Base-by-base conservation (phyloP, 2,329 filamentous ascomycete genomes). In the Arthroderma sp. region DNA sequence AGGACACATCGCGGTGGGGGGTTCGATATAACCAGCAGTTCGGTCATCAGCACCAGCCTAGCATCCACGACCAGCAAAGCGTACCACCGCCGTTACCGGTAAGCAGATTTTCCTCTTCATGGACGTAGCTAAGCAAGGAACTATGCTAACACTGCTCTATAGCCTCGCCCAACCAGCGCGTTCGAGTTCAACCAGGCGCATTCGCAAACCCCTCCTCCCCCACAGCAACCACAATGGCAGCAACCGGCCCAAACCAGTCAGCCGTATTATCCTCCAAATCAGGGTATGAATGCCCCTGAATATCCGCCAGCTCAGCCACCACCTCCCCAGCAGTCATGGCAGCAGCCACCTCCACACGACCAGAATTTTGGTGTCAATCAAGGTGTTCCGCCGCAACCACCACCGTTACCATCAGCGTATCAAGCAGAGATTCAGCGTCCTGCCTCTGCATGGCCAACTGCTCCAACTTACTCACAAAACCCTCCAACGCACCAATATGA, bases 1-100 rank as follows among this genome's bases (percentile, higher is more conserved):
- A 65, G 21, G 69, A 74, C 61, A 71, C 71, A 13, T 66, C 69
- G 15, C 63, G 63, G 15, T 76, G 74, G 74, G 74, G 74, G 25
- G 73, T 75, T 49, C 69, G 69, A 56, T 76, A 73, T 60, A 74
- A 73, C 58, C 59, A 61, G 17, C 57, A 60, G 17, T 52, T 58
- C 23, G 19, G 13, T 5, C 49, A 60, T 21, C 59, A 62, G 28
- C 61, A 61, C 31, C 60, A 59, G 38, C 54, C 51, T 23, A 58
- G 54, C 35, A 7, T 38, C 4, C 54, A 55, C 17, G 54, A 54
- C 53, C 56, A 62, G 57, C 63, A 62, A 56, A 61, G 63, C 23
- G 64, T 66, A 38, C 71, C 69, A 21, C 68, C 65, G 33, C 65
- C 71, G 25, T 63, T 74, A 21, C 72, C 72, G 11, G 72, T 73